A percentile compares a stretch with the other conserved stretches of the same genome.
Evolutionary conservation across 2,329 filamentous ascomycete genomes (phyloP).

Genomic region (Calonectria leucothoes): DNA sequence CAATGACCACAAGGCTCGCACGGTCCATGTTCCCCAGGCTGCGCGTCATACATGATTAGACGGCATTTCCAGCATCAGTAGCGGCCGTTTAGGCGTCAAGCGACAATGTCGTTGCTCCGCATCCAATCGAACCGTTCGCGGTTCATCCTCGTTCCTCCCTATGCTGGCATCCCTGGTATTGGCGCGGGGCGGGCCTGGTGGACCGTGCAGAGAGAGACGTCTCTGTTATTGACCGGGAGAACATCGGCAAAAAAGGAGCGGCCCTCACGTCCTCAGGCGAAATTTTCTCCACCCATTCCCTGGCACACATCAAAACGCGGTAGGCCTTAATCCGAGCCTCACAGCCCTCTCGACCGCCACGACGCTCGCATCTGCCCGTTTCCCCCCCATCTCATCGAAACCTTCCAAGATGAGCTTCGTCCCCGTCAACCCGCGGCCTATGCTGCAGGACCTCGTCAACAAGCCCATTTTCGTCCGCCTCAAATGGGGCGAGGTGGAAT

Average conservation of each 20-base stretch:
- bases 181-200: not conserved
- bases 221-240: not conserved
- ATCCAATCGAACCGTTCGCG: not conserved
- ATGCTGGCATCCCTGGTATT: not conserved
- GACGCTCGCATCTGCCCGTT: not conserved
- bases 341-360: not conserved
- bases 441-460: slow-evolving; percentile 94
- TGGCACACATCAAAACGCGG: slow-evolving; percentile 15
- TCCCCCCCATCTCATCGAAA: not conserved
- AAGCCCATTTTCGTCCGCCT: slow-evolving; percentile 91
- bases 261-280: slow-evolving; percentile 8
- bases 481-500: slow-evolving; percentile 98
- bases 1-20: not conserved
- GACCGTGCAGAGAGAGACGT: not conserved
- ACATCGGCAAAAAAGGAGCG: not conserved
- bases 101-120: not conserved
- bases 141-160: not conserved
- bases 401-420: slow-evolving; percentile 66
- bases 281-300: not conserved
- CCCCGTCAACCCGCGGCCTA: slow-evolving; percentile 95
- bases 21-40: not conserved
- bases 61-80: not conserved
- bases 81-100: not conserved
- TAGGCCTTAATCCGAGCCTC: slow-evolving; percentile 9
- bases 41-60: too few relatives aligned